These are phyloP conservation scores for Phytomonas serpens DNA, from an alignment of 208 protist genomes.

Conservation along the genomic window DNA sequence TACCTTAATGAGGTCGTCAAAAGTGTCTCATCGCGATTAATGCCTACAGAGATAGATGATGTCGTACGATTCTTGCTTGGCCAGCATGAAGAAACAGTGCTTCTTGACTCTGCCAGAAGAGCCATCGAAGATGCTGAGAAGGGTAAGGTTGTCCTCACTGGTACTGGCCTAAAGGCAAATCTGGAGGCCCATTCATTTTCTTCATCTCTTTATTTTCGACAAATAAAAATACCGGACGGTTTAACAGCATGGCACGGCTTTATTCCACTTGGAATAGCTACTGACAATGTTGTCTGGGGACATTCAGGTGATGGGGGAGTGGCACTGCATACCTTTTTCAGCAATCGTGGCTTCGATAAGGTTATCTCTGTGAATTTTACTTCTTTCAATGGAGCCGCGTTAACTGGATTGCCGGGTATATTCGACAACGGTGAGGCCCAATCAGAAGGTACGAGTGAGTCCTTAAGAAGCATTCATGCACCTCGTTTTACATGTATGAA, in stretches of 20 bases:
- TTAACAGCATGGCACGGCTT: conserved; percentile 27
- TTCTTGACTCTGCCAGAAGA: not conserved
- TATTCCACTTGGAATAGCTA: conserved; percentile 59
- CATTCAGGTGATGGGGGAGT: conserved; percentile 27
- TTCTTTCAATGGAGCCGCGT: conserved; percentile 9
- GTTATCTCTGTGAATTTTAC: conserved; percentile 40
- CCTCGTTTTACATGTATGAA: conserved; percentile 37
- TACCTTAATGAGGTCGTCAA: conserved; percentile 36
- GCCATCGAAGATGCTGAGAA: not conserved
- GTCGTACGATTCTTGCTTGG: conserved; percentile 48
- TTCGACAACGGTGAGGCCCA: not conserved
- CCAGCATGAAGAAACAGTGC: conserved; percentile 13
- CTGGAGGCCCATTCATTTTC: not conserved
- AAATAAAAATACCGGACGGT: not conserved
- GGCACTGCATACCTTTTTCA: conserved; percentile 39
- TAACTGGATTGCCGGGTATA: not conserved
- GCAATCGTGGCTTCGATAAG: conserved; percentile 27
- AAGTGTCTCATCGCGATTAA: conserved; percentile 41
- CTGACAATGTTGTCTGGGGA: conserved; percentile 29
- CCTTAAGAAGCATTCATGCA: conserved; percentile 2
- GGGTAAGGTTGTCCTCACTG: not conserved
- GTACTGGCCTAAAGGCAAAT: not conserved
- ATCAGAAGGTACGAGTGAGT: not conserved
- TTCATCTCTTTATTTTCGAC: conserved; percentile 20
- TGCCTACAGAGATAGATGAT: conserved; percentile 43